A percentile compares a stretch with the other conserved stretches of the same genome.
Conservation (phyloP, 2,329 filamentous ascomycete species). For the Fusarium mexicanum region DNA sequence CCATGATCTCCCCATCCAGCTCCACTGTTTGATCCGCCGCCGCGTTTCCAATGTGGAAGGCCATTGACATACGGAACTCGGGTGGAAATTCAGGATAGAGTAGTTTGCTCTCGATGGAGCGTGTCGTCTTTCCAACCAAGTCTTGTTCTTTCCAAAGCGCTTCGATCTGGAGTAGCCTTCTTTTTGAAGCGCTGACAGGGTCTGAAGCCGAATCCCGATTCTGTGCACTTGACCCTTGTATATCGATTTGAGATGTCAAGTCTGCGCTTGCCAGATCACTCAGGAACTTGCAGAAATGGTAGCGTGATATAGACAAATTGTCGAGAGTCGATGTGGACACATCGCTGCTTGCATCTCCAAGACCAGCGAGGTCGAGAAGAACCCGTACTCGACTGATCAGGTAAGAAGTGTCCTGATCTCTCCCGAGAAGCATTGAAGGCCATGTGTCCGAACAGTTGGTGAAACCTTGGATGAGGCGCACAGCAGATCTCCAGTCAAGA, state of each 20-base stretch:
- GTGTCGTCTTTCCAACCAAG: slow-evolving; percentile 41
- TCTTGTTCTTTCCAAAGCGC: slow-evolving; percentile 48
- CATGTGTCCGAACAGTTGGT: slow-evolving; percentile 40
- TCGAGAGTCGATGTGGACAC: slow-evolving; percentile 27
- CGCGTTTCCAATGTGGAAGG: slow-evolving; percentile 38
- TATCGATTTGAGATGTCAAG: slow-evolving; percentile 10
- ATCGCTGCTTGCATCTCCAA: slow-evolving; percentile 18
- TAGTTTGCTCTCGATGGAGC: slow-evolving; percentile 50
- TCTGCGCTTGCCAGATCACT: slow-evolving; percentile 30
- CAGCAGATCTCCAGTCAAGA: slow-evolving; percentile 53
- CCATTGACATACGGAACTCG: slow-evolving; percentile 46
- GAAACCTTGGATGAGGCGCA: slow-evolving; percentile 46
- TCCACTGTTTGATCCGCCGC: slow-evolving; percentile 33
- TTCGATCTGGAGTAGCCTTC: slow-evolving; percentile 48
- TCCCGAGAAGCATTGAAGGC: slow-evolving; percentile 38
- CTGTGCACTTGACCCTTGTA: background rate
- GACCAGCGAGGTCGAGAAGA: slow-evolving; percentile 51
- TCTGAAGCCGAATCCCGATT: background rate
- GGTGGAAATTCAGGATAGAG: slow-evolving; percentile 44
- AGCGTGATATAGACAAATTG: slow-evolving; percentile 42
- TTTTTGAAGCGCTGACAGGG: slow-evolving; percentile 24
- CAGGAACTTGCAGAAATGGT: slow-evolving; percentile 38
- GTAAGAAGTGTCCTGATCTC: slow-evolving; percentile 36
- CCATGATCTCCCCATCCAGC: slow-evolving; percentile 38
- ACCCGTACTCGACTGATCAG: slow-evolving; percentile 47